A percentile compares a stretch with the other conserved stretches of the same genome.
phyloP scores from a whole-genome alignment of 1,284 basidiomycete species.

The Puccinia coronata region DNA sequence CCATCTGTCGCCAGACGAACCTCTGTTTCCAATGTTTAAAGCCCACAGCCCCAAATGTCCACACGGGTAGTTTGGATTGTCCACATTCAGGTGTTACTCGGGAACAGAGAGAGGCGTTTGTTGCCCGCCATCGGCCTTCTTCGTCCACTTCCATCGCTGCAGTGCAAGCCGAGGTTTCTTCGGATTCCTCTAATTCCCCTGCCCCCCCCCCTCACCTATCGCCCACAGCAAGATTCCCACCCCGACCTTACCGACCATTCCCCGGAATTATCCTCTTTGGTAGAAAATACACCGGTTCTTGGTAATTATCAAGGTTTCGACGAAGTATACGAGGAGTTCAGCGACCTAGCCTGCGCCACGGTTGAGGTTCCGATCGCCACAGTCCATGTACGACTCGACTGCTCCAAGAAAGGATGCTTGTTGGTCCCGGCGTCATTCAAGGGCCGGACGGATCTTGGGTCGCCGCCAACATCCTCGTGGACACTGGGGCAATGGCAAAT shows the following conservation, averaged over 20 bases:
- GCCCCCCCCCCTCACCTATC: background rate
- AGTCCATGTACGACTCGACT: background rate
- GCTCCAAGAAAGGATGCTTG: background rate
- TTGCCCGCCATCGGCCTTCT: background rate
- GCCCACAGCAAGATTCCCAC: background rate
- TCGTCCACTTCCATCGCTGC: no score
- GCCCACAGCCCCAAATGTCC: background rate
- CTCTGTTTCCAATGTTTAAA: background rate
- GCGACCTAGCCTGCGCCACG: background rate
- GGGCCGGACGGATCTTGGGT: background rate
- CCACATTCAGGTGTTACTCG: background rate
- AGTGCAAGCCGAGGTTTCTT: no score
- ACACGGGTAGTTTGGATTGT: constrained; percentile 1
- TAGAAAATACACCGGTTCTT: background rate
- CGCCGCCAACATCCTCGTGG: background rate
- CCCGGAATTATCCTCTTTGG: no score
- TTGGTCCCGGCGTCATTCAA: background rate
- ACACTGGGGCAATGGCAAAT: background rate
- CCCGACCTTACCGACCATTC: background rate
- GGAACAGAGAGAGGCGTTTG: background rate
- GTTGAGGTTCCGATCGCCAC: background rate
- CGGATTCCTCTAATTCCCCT: no score
- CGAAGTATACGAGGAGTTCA: background rate
- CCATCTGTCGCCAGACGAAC: background rate
- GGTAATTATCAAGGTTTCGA: no score